Evolutionary conservation across 2,329 filamentous ascomycete species (phyloP), one percentile per base, ranked within the genome.

Genomic region (Rhinocladiella similis): DNA sequence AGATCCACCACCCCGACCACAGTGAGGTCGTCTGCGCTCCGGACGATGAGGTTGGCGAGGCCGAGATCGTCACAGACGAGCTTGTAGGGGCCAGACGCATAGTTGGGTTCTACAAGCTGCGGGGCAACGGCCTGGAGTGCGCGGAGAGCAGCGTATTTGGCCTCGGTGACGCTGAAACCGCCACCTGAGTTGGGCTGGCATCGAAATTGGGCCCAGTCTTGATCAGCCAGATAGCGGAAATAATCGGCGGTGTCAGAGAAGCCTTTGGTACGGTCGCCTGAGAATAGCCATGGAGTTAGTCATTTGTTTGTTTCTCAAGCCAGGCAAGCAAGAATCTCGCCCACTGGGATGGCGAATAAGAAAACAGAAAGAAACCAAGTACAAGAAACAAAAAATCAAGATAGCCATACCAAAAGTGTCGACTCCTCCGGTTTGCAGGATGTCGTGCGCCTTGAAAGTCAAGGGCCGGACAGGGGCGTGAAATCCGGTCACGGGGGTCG

Each of bases 131-230:
- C 29, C 47, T 50, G 35, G 35, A 50, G 47, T 16, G 47, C 47
- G 16, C n/a, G 47, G 39, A 50, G 29, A 33, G 47, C 47, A 50
- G 47, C 29, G 12, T 62, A 65, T 64, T 25, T 72, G 56, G 54
- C 66, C 61, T 29, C 68, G 68, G 29, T 43, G 50, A 53, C 50
- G 50, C 38, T 53, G 50, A 38, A 20, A 69, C 69, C 3, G 63
- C 59, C 13, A 63, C 5, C 59, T 69, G 69, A 74, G 64, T 73
- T 73, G 20, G 63, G 66, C 58, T 73, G 70, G 7, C 66, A 55
- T 57, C 66, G 12, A 38, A 74, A 70, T 57, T 74, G 70, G 36
- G 66, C 55, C 68, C 62, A 69, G 54, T 73, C 69, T 54, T 72
- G 35, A 10, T 16, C 10, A 69, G 5, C 42, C 57, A 74, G 33